Base-by-base conservation (phyloP, 805 yeast genomes). In the Scheffersomyces lignosus region DNA sequence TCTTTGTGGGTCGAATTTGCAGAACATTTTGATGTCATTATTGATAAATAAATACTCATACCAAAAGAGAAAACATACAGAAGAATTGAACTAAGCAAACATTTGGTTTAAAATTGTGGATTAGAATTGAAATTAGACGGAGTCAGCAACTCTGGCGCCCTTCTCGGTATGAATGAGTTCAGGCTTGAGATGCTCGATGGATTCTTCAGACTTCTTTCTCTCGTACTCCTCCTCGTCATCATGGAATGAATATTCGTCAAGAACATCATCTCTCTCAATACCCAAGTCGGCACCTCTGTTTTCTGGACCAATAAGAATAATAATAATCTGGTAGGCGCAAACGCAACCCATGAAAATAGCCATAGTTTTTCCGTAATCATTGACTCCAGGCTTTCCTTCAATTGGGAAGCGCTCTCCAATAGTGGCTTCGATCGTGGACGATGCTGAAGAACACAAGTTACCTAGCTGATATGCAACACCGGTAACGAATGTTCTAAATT, bases 381-480 rank as follows among this genome's bases (percentile, higher is more conserved):
- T 46, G 12, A 31, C 42, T 1, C 47, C 51, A 7, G 29, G 29
- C 29, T 27, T 27, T 7, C 58, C 59, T 20, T 49, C 48, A 13
- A 60, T 46, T 8, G 60, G 54, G 65, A 78, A 80, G 27, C 64
- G 45, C 45, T 73, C 77, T 40, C 86, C 86, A 44, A 81, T 71
- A 15, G 78, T 77, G 20, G 81, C 62, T 59, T 81, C 85, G 44
- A 81, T 81, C n/a, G 87, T 81, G 0, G 84, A 76, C 1, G 83
- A 75, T 3, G 86, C 85, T 27, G 82, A 75, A 1, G 83, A 75
- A 15, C 79, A 80, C 52, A 81, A 66, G 60, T 81, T 81, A 65
- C 87, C 87, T 47, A 81, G 63, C 56, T 81, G 87, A 55, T 81
- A 81, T 15, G 83, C 68, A 23, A 73, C 70, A 54, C 87, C 87